phyloP scores from a whole-genome alignment of 2,329 filamentous ascomycete genomes.

The Fusarium succisae region DNA sequence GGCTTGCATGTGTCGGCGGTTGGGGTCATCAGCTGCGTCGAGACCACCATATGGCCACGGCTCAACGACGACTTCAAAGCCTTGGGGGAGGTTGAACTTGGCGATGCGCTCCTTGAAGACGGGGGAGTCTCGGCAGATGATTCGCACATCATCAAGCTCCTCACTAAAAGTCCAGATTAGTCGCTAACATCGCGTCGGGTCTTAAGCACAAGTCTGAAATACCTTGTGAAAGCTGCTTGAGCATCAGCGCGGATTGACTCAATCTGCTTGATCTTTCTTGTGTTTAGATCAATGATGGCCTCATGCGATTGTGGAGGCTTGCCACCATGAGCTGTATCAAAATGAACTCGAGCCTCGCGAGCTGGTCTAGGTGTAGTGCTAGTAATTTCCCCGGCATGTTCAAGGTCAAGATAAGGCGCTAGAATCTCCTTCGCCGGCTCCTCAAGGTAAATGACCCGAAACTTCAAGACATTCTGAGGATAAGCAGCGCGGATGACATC shows the following conservation, averaged over 20 bases:
- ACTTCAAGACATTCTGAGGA: not conserved
- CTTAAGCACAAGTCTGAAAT: fast-evolving
- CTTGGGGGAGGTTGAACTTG: conserved; percentile 40
- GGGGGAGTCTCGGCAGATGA: not conserved
- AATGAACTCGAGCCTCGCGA: not conserved
- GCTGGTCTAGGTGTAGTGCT: not conserved
- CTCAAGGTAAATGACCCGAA: not conserved
- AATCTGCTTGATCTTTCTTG: not conserved
- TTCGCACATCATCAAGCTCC: not conserved
- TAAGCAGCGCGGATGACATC: not conserved
- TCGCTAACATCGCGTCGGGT: fast-evolving
- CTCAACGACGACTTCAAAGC: conserved; percentile 46
- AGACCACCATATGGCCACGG: conserved; percentile 48
- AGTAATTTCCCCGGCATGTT: not conserved
- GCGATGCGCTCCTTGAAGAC: not conserved
- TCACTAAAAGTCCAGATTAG: not conserved
- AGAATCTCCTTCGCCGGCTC: not conserved
- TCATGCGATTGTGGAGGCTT: not conserved
- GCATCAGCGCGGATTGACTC: not conserved
- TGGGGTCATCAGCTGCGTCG: conserved; percentile 41
- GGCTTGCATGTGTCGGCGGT: conserved; percentile 46
- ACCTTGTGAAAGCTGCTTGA: not conserved
- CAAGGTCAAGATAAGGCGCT: not conserved
- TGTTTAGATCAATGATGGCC: fast-evolving
- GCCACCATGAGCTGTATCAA: not conserved